Evolutionary conservation across 805 yeast genomes (phyloP), one percentile per base, ranked within the genome.

Genomic region (Wickerhamomyces canadensis): DNA sequence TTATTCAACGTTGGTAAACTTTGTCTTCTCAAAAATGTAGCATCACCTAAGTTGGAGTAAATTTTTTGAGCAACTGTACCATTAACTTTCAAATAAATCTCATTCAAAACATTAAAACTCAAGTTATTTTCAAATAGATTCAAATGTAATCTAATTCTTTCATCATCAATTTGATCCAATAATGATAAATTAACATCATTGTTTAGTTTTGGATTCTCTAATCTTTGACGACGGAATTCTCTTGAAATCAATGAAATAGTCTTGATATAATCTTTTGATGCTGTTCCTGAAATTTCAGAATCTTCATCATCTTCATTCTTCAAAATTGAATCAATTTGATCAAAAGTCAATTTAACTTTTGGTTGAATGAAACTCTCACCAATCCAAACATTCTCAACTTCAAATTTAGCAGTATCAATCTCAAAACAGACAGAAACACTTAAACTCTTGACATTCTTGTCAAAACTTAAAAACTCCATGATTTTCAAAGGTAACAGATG

Each of bases 21-120:
- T 49, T 89, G 95, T 55, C 94, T 83, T 61, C 98, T 81, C 52
- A 93, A 73, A 31, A 93, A 74, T 0, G 98, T 85, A 35, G 68
- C 61, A 46, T 83, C 88, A 1, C 97, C 96, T 27, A 91, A 66
- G 4, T 72, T 74, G 2, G 91, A 76, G 51, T 82, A 82, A 13
- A 83, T 64, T 49, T 74, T 78, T 45, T 86, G 84, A 1, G 98
- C 98, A 38, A 93, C 78, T 1, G 94, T 85, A 30, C 78, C 68
- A 61, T 93, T 91, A 5, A 82, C 94, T 56, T 80, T 84, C 50
- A 82, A 79, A 51, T 79, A 74, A 23, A 93, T 70, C 61, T 93
- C 98, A 32, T 80, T 74, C 19, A 86, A 64, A 28, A 87, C 65
- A 31, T 74, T 69, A 28, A 71, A 68, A 0, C 84, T 76, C 12